Evolutionary conservation across 805 yeast species (phyloP), one percentile per base, ranked within the genome.

Genomic region (Yamadazyma phyllophila): DNA sequence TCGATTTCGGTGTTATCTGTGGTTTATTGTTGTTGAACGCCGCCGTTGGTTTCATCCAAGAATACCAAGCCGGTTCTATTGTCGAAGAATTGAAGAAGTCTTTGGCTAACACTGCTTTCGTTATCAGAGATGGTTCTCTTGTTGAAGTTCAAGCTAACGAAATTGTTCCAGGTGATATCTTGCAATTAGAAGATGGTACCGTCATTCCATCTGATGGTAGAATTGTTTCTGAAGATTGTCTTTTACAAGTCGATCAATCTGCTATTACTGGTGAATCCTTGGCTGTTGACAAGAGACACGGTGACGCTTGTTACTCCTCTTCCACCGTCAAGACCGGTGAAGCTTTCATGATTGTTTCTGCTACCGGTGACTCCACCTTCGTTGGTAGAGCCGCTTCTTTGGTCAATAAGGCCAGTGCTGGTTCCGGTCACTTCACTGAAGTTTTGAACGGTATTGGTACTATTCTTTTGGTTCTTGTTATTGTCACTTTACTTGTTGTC

Each of bases 371-470:
- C 76, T 79, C 81, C 76, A 90, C 97, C 57, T 89, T 88, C 73
- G 95, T 88, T 59, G 97, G 97, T 76, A 84, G 96, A 77, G 96
- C 96, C 65, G 97, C 97, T 71, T 88, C 96, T 68, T 81, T 90
- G 67, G 97, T 89, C 56, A 88, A 88, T 88, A 85, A 87, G 77
- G 96, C 97, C 65, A 74, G 94, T 54, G 88, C 83, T 73, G 96
- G 96, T 67, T 69, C 80, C 57, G 97, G 97, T 82, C 97, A 90
- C 75, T 90, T 90, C 77, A 91, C 97, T 61, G 97, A 90, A 77
- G 97, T 90, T 56, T 81, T 91, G 76, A 90, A 90, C 83, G 96
- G 96, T 82, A 91, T 90, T 67, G 97, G 97, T 82, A 86, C 95
- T 62, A 82, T 86, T 61, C 79, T 90, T 67, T 80, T 90, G 70